Evolutionary conservation across 2,329 filamentous ascomycete genomes (phyloP).

Genomic region (Alternaria ventricosa): DNA sequence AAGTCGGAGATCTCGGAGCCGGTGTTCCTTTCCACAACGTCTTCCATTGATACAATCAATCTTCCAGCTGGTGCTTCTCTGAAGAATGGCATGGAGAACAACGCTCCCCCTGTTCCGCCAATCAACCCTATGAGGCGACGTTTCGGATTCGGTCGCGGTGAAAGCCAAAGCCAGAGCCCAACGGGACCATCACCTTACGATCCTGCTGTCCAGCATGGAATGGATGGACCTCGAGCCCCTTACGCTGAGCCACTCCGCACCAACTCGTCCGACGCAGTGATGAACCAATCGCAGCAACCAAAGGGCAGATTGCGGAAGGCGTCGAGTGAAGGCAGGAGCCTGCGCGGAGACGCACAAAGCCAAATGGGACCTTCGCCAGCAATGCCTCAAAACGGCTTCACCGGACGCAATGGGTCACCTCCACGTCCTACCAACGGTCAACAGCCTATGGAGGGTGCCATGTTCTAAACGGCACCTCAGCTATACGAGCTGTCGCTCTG

Average conservation of each 20-base stretch:
- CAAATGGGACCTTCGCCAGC: slow-evolving; percentile 35
- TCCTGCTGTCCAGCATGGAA: slow-evolving; percentile 46
- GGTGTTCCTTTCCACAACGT: slow-evolving; percentile 60
- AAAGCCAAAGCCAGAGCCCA: slow-evolving; percentile 47
- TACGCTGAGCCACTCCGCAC: slow-evolving; percentile 48
- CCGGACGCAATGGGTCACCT: slow-evolving; percentile 38
- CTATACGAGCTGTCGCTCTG: not conserved
- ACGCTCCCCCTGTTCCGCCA: slow-evolving; percentile 58
- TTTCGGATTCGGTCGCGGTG: slow-evolving; percentile 49
- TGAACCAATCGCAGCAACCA: slow-evolving; percentile 42
- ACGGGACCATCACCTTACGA: slow-evolving; percentile 29
- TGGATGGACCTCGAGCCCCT: slow-evolving; percentile 41
- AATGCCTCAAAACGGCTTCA: slow-evolving; percentile 34
- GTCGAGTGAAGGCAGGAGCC: slow-evolving; percentile 58
- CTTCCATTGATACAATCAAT: slow-evolving; percentile 64
- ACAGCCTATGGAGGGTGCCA: slow-evolving; percentile 43
- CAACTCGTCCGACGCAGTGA: slow-evolving; percentile 53
- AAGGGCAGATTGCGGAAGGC: slow-evolving; percentile 56
- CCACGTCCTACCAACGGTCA: slow-evolving; percentile 38
- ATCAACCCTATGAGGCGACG: slow-evolving; percentile 66
- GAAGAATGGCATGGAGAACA: slow-evolving; percentile 56
- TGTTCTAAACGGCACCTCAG: slow-evolving; percentile 35
- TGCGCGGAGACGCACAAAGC: slow-evolving; percentile 52
- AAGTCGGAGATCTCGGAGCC: slow-evolving; percentile 70
- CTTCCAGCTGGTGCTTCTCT: slow-evolving; percentile 63